phyloP scores from a whole-genome alignment of 495 filamentous ascomycete species.

The Trichodelitschia bisporula region DNA sequence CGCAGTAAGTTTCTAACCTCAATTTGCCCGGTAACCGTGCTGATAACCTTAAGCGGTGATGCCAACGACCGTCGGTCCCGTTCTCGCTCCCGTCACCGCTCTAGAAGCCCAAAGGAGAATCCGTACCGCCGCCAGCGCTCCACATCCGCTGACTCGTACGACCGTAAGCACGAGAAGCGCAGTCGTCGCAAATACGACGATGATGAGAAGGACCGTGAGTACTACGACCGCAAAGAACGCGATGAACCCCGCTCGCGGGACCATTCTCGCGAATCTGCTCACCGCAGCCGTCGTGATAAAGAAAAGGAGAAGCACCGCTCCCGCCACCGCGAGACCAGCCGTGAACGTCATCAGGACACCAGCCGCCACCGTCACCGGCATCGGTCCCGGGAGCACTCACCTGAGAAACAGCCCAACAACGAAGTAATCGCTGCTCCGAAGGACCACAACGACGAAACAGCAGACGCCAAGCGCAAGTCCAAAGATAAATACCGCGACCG shows the following conservation, averaged over 20 bases:
- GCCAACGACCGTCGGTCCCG: too few species aligned
- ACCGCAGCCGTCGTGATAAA: constrained; percentile 19
- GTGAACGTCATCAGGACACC: constrained; percentile 15
- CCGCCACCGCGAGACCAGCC: constrained; percentile 10
- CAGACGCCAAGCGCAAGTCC: too few species aligned
- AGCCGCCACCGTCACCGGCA: constrained; percentile 20
- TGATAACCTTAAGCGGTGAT: too few species aligned
- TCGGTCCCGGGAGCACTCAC: constrained; percentile 4
- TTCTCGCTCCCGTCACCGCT: too few species aligned
- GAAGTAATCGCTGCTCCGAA: too few species aligned
- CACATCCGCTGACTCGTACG: too few species aligned
- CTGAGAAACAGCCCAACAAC: too few species aligned
- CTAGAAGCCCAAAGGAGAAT: too few species aligned
- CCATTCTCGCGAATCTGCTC: constrained; percentile 14
- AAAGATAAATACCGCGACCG: constrained; percentile 19
- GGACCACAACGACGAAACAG: too few species aligned
- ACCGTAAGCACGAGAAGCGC: constrained; percentile 17
- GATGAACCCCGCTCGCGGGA: constrained; percentile 7
- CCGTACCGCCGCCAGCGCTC: too few species aligned
- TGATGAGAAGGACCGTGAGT: constrained; percentile 8
- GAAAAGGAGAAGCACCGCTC: constrained; percentile 20
- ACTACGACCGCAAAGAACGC: constrained; percentile 2
- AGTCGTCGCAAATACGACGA: constrained; percentile 24
- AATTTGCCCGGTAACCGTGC: too few species aligned
- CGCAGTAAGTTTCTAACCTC: too few species aligned